Evolutionary conservation across 2,329 filamentous ascomycete species (phyloP).

Genomic region (Claviceps cyperi): DNA sequence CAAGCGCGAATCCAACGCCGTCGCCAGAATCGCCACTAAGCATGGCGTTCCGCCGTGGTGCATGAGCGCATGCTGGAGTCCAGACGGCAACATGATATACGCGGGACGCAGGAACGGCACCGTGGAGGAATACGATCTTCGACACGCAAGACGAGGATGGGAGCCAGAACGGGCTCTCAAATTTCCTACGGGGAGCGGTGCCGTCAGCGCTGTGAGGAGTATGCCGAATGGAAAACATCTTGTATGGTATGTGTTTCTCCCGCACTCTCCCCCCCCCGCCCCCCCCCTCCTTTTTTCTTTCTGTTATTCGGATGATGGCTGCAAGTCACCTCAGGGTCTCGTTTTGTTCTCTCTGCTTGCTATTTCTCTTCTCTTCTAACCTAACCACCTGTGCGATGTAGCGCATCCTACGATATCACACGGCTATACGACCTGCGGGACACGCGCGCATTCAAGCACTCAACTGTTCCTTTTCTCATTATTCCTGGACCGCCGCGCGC

Average conservation of each 20-base stretch:
- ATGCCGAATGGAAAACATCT: slow-evolving; percentile 92
- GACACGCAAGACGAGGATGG: slow-evolving; percentile 54
- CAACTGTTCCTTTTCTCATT: slow-evolving; percentile 86
- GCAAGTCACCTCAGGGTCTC: no score
- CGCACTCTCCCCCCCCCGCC: neutral
- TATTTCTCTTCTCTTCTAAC: neutral
- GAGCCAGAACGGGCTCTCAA: slow-evolving; percentile 66
- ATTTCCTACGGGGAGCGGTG: slow-evolving; percentile 77
- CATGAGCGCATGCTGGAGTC: slow-evolving; percentile 93
- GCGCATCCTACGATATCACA: slow-evolving; percentile 84
- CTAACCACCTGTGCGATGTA: slow-evolving; percentile 17
- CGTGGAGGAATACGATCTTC: slow-evolving; percentile 85
- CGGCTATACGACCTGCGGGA: slow-evolving; percentile 78
- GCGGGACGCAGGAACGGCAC: slow-evolving; percentile 80
- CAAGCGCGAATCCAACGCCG: slow-evolving; percentile 55
- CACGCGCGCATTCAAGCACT: slow-evolving; percentile 50
- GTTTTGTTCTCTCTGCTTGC: no score
- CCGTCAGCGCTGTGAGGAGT: slow-evolving; percentile 72
- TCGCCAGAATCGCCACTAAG: slow-evolving; percentile 64
- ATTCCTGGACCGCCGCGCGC: slow-evolving; percentile 74
- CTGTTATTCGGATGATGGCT: no score
- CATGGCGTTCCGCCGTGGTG: slow-evolving; percentile 84
- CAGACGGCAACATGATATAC: slow-evolving; percentile 90
- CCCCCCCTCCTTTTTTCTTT: neutral
- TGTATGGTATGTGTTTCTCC: slow-evolving; percentile 42